Evolutionary conservation across 1,284 basidiomycete genomes (phyloP).

Genomic region (Trichosporon asahii): DNA sequence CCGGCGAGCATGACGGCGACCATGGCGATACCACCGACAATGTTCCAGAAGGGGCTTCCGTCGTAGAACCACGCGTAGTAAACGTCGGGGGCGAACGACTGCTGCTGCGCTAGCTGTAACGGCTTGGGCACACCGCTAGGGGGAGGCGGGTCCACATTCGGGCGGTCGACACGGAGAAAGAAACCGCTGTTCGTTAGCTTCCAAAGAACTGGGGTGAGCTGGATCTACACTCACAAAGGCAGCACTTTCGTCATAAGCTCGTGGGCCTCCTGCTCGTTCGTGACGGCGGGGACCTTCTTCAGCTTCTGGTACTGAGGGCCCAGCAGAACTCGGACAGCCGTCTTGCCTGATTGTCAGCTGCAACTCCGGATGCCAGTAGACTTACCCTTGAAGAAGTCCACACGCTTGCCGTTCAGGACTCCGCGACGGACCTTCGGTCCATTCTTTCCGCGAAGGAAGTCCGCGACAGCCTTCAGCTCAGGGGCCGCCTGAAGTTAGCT

Average conservation of each 20-base stretch:
- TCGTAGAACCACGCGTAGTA: constrained; percentile 98
- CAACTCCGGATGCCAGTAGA: constrained; percentile 16
- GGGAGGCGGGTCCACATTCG: constrained; percentile 55
- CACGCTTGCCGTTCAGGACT: constrained; percentile 86
- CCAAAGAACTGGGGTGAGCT: not conserved
- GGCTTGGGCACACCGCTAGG: constrained; percentile 70
- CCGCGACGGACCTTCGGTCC: constrained; percentile 88
- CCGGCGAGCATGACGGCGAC: constrained; percentile 90
- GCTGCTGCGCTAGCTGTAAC: constrained; percentile 73
- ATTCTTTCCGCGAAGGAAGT: constrained; percentile 78
- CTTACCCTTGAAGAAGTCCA: constrained; percentile 97
- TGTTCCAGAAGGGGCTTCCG: constrained; percentile 87
- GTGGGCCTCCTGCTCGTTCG: constrained; percentile 72
- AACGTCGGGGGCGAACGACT: constrained; percentile 67
- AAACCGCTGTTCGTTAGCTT: constrained; percentile 58
- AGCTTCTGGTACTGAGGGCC: constrained; percentile 87
- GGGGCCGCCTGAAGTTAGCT: constrained; percentile 58
- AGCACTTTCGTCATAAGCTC: constrained; percentile 69
- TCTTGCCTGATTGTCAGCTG: constrained; percentile 63
- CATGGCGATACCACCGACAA: constrained; percentile 88
- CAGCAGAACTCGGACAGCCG: constrained; percentile 83
- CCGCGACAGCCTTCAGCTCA: constrained; percentile 72
- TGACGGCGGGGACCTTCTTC: constrained; percentile 75
- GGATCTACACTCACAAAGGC: constrained; percentile 53
- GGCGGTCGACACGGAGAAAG: constrained; percentile 82